These are phyloP conservation scores for Lactifluus hygrophoroides DNA, from an alignment of 768 basidiomycete species.

Conservation along the genomic window DNA sequence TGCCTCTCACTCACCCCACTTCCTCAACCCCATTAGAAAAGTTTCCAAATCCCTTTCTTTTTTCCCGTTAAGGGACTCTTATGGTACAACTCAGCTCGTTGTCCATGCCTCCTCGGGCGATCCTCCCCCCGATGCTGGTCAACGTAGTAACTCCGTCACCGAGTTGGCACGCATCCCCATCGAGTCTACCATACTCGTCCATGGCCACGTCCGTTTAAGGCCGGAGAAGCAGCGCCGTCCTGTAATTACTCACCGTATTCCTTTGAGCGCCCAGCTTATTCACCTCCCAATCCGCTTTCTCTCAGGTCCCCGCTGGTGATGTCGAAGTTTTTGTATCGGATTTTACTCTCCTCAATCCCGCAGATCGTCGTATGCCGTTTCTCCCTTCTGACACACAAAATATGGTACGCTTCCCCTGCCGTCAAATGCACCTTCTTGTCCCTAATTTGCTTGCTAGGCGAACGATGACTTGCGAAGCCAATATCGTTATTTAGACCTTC, in stretches of 20 bases:
- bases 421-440: conserved; percentile 2
- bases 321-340: conserved; percentile 72
- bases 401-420: conserved; percentile 43
- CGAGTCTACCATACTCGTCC: conserved; percentile 70
- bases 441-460: conserved; percentile 41
- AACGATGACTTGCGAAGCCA: conserved; percentile 81
- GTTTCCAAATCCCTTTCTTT: conserved; percentile 66
- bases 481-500: conserved; percentile 84
- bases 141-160: conserved; percentile 27
- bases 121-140: conserved; percentile 8
- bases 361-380: conserved; percentile 67
- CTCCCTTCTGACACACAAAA: conserved; percentile 68
- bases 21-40: conserved; percentile 42
- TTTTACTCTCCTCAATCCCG: conserved; percentile 74
- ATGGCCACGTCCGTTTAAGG: conserved; percentile 62
- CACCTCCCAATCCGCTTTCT: conserved; percentile 4
- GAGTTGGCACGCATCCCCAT: conserved; percentile 55
- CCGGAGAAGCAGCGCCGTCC: conserved; percentile 53
- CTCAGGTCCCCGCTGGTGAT: conserved; percentile 56
- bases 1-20: conserved; percentile 22
- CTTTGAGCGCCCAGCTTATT: neutral
- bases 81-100: conserved; percentile 73
- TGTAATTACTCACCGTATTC: conserved; percentile 28
- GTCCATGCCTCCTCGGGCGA: conserved; percentile 31
- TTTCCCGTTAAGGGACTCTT: conserved; percentile 75